Percentiles rank a stretch among this genome's conserved stretches.
phyloP scores from a whole-genome alignment of 2,329 filamentous ascomycete species.

The Botrytis porri region DNA sequence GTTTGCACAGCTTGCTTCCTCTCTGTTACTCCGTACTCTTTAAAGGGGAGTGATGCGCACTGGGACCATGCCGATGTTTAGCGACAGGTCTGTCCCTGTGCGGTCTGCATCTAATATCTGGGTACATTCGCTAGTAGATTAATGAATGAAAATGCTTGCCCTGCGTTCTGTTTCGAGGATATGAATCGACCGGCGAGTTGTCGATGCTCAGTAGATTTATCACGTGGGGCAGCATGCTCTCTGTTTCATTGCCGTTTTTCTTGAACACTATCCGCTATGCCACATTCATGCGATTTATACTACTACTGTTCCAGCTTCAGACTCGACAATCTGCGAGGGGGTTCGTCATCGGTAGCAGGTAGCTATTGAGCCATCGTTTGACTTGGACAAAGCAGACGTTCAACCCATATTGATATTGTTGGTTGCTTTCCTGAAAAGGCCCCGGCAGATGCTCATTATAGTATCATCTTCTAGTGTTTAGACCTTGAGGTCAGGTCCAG shows the following conservation, averaged over 20 bases:
- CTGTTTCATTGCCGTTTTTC: neutral
- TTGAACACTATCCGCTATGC: neutral
- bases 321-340: neutral
- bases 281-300: neutral
- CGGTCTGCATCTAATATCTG: neutral
- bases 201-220: neutral
- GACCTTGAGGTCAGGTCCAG: neutral
- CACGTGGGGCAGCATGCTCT: neutral
- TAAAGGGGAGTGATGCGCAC: neutral
- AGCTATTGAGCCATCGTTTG: neutral
- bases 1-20: too few relatives aligned
- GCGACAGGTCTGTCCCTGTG: neutral
- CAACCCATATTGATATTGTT: neutral
- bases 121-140: neutral
- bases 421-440: rapidly evolving
- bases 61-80: neutral
- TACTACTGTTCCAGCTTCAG: neutral
- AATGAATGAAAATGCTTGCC: neutral
- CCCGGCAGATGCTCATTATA: neutral
- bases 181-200: neutral
- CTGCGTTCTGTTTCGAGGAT: too few relatives aligned
- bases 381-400: neutral
- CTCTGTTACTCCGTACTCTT: neutral
- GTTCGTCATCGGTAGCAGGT: neutral
- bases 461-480: neutral